Percentiles rank a stretch among this genome's conserved stretches.
phyloP scores from a whole-genome alignment of 2,329 filamentous ascomycete genomes.

The Sporothrix brasiliensis region DNA sequence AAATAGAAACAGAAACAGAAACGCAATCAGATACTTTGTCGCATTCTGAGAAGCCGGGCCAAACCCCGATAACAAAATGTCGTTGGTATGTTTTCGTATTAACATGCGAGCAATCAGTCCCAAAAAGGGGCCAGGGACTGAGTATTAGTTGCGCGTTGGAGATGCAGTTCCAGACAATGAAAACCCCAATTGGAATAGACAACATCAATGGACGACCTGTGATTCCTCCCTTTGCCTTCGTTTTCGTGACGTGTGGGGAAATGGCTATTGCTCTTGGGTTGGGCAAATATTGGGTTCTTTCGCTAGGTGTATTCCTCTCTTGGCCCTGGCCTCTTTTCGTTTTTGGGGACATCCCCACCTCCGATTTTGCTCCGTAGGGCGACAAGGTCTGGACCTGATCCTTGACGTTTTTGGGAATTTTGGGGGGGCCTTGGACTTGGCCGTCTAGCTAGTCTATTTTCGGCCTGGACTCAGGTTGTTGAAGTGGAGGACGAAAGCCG shows the following conservation, averaged over 20 bases:
- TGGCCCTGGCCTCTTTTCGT: neutral
- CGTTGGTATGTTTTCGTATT: neutral
- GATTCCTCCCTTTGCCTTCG: neutral
- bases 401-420: no score
- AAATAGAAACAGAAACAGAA: neutral
- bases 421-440: neutral
- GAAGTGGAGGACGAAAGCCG: neutral
- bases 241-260: conserved; percentile 17
- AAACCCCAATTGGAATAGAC: no score
- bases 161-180: neutral
- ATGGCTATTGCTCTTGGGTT: conserved; percentile 5
- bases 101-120: neutral
- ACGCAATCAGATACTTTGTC: neutral
- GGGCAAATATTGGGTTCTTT: no score
- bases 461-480: conserved; percentile 10
- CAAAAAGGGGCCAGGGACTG: neutral
- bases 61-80: conserved; percentile 3
- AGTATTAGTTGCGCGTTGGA: neutral
- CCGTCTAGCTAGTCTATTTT: conserved; percentile 10
- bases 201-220: neutral
- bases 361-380: conserved; percentile 7
- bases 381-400: conserved; percentile 2
- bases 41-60: neutral
- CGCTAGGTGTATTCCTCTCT: neutral
- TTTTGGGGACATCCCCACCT: neutral